Evolutionary conservation across 2,329 filamentous ascomycete genomes (phyloP).

Genomic region (Alternaria angustiovoidea): DNA sequence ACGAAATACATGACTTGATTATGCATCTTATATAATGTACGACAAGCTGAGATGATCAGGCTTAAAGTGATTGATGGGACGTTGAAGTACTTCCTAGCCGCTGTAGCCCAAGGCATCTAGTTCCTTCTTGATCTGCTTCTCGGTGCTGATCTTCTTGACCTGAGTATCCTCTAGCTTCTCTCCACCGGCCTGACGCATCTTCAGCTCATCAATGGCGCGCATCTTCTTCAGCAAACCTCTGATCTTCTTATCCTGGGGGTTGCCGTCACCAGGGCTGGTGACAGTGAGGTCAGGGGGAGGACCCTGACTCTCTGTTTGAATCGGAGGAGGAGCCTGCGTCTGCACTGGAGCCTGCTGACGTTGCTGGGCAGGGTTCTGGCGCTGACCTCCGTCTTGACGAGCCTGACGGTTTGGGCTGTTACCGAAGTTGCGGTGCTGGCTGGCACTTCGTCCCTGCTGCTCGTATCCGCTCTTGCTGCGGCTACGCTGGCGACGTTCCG

Average conservation of each 20-base stretch:
- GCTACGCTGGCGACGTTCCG: slow-evolving; percentile 70
- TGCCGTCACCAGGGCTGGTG: slow-evolving; percentile 63
- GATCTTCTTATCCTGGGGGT: slow-evolving; percentile 91
- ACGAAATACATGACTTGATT: background rate
- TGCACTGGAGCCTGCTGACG: slow-evolving; percentile 27
- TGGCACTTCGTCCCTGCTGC: slow-evolving; percentile 40
- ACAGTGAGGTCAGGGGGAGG: slow-evolving; percentile 61
- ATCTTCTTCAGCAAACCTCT: slow-evolving; percentile 96
- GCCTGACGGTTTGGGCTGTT: slow-evolving; percentile 43
- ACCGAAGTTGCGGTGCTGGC: slow-evolving; percentile 44
- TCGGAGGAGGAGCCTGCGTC: slow-evolving; percentile 31
- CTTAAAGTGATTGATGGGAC: background rate
- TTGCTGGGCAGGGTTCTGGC: slow-evolving; percentile 35
- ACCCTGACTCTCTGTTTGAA: slow-evolving; percentile 44
- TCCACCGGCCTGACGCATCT: slow-evolving; percentile 92
- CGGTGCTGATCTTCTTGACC: slow-evolving; percentile 96
- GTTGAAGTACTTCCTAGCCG: slow-evolving; percentile 23
- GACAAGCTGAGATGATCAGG: background rate
- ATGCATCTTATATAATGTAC: background rate
- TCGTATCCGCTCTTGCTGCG: slow-evolving; percentile 50
- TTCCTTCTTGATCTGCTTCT: slow-evolving; percentile 83
- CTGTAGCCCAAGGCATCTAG: slow-evolving; percentile 67
- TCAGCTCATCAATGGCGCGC: slow-evolving; percentile 94
- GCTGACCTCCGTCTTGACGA: slow-evolving; percentile 38
- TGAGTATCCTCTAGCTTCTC: slow-evolving; percentile 99